A percentile compares a stretch with the other conserved stretches of the same genome.
These are phyloP conservation scores for Kickxella alabastrina DNA, from an alignment of 192 early-diverging fungal species.

Conservation along the genomic window DNA sequence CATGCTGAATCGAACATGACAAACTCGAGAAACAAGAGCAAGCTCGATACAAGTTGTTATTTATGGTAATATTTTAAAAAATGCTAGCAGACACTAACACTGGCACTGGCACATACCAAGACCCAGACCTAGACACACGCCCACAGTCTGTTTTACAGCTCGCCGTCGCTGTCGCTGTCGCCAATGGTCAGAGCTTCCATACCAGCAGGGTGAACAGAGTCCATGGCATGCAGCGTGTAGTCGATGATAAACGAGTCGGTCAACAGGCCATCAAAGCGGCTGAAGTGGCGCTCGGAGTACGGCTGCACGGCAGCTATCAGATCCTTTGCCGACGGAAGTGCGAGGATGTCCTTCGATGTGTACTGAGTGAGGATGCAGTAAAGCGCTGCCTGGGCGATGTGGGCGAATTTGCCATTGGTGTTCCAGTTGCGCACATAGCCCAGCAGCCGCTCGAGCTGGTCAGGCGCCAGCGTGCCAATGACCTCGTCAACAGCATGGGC, in stretches of 20 bases:
- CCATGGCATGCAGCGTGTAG: constrained; percentile 89
- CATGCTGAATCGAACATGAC: too few species aligned
- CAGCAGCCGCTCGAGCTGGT: constrained; percentile 76
- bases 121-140: too few species aligned
- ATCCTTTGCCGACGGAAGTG: constrained; percentile 79
- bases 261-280: constrained; percentile 70
- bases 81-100: too few species aligned
- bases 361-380: constrained; percentile 69
- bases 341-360: constrained; percentile 63
- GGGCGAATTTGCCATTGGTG: constrained; percentile 78
- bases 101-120: too few species aligned
- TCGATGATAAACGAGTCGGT: constrained; percentile 84
- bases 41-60: background rate
- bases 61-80: background rate
- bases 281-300: constrained; percentile 90
- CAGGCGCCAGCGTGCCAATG: constrained; percentile 57
- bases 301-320: constrained; percentile 78
- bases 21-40: too few species aligned
- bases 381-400: constrained; percentile 77
- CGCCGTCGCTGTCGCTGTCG: constrained; percentile 3
- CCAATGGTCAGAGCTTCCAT: constrained; percentile 22
- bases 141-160: background rate
- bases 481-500: constrained; percentile 63
- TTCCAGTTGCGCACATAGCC: constrained; percentile 92
- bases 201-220: constrained; percentile 23